Base-by-base conservation (phyloP, 2,329 filamentous ascomycete genomes). In the Dothideomycetidae sp. region DNA sequence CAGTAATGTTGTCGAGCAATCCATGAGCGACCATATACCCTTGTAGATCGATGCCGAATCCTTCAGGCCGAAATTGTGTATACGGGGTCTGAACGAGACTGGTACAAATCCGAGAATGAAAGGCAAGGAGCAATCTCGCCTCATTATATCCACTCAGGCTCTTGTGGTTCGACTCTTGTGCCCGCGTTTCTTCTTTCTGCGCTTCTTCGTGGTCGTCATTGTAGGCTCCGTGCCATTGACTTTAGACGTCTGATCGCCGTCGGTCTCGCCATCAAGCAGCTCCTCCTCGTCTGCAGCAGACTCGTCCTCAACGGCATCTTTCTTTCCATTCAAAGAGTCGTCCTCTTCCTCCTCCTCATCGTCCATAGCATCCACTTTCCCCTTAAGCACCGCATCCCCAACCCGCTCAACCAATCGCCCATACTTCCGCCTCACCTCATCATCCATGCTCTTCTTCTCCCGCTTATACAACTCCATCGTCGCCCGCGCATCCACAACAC, bases 381-480 rank as follows among this genome's bases (percentile, higher is more conserved):
- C 39, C 40, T 41, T 46, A 13, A 37, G 37, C 19, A 38, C 41
- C 17, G 35, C 37, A 17, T 43, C 33, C 29, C 44, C 41, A 23
- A 31, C 31, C 23, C 31, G 42, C 43, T 42, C 44, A 36, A 43
- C 45, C 12, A 39, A 54, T 52, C 41, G 54, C 17, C 56, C 56
- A 55, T 71, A 90, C 40, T 71, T 73, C 56, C 74, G 77, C 39
- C 76, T 64, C 55, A 84, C 75, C 54, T 93, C 83, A 40, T 75
- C 64, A 53, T 96, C 90, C 53, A 98, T 94, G 0, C 70, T 80
- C 12, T 76, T 67, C 61, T 94, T 96, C 55, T 85, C 74, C 46
- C 75, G 73, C 44, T 81, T 70, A 53, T 93, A 96, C 29, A 98
- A 62, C 39, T 88, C 62, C 85, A 98, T 96, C 1, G 85, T 78